phyloP scores from a whole-genome alignment of 2,329 filamentous ascomycete species.

The Aquanectria penicillioides region DNA sequence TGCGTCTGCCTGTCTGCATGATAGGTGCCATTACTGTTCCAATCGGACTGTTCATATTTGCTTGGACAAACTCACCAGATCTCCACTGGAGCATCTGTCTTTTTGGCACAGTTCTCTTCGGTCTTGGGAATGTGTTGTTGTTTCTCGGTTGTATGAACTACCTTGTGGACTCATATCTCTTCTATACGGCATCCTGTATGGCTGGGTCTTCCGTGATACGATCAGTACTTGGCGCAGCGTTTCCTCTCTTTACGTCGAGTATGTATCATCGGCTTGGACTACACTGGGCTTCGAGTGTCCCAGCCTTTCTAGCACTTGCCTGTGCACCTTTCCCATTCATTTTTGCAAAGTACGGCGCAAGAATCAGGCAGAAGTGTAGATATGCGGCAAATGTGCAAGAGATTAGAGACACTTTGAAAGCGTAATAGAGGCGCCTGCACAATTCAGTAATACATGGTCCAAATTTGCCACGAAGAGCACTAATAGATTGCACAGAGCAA shows the following conservation, averaged over 20 bases:
- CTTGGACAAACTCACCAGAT: slow-evolving; percentile 56
- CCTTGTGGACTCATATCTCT: slow-evolving; percentile 75
- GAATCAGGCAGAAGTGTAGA: slow-evolving; percentile 26
- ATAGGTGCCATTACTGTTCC: slow-evolving; percentile 69
- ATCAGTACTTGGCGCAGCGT: slow-evolving; percentile 29
- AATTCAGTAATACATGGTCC: too few species aligned
- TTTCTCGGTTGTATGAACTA: slow-evolving; percentile 74
- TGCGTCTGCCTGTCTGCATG: slow-evolving; percentile 67
- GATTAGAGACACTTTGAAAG: background rate
- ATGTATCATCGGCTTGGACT: slow-evolving; percentile 34
- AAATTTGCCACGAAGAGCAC: too few species aligned
- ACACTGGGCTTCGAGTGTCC: slow-evolving; percentile 30
- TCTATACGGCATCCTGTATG: slow-evolving; percentile 79
- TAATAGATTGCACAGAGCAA: too few species aligned
- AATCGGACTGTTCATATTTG: slow-evolving; percentile 71
- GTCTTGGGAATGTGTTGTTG: slow-evolving; percentile 67
- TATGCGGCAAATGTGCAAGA: slow-evolving; percentile 15
- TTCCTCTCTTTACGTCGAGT: slow-evolving; percentile 31
- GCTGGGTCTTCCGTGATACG: slow-evolving; percentile 59
- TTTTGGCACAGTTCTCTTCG: slow-evolving; percentile 57
- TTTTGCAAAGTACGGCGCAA: slow-evolving; percentile 27
- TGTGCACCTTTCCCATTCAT: slow-evolving; percentile 34
- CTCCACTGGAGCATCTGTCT: slow-evolving; percentile 67
- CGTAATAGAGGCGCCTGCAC: too few species aligned
- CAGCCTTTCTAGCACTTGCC: slow-evolving; percentile 30